Evolutionary conservation across 2,329 filamentous ascomycete species (phyloP), one percentile per base, ranked within the genome.

Genomic region (Aaosphaeria arxii): DNA sequence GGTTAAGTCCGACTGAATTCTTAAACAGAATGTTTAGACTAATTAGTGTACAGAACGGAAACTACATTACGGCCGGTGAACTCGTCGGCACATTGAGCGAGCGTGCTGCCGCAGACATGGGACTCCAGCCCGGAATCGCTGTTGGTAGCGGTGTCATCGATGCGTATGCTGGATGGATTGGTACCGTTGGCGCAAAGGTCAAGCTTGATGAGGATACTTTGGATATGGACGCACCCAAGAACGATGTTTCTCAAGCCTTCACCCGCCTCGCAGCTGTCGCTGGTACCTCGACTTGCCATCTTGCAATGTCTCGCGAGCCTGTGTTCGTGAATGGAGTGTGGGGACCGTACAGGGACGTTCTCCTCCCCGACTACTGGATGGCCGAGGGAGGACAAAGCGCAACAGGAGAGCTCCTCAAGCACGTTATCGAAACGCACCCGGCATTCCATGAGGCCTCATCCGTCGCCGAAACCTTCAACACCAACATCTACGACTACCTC

Each of bases 141-240:
- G 88, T 99, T 47, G 94, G 94, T 46, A 95, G 90, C 64, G 91
- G 91, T 70, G 94, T 99, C 55, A 99, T 99, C 64, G 94, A 99
- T 69, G 94, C 94, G 13, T 99, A 99, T 64, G 94, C 94, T 50
- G 94, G 94, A 55, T 99, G 94, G 94, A 94, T 99, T 58, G 94
- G 94, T 52, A 97, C 94, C 1, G 94, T 99, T n/a, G 94, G 94
- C 49, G 92, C 94, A 51, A 96, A 96, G 71, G 89, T 96, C 59
- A 82, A 90, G 56, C 81, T 95, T 11, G 78, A 80, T 38, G 74
- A 78, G 48, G 83, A 87, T 47, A 80, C 87, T 42, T 79, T 92
- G 36, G 85, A 87, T 65, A 77, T 82, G 50, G 80, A 80, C 33
- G 78, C 80, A 4, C 80, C 88, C 1, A 85, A 87, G 64, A 95